These are phyloP conservation scores for Murraya paniculata DNA, from an alignment of 345 rosid species.

Conservation along the genomic window DNA sequence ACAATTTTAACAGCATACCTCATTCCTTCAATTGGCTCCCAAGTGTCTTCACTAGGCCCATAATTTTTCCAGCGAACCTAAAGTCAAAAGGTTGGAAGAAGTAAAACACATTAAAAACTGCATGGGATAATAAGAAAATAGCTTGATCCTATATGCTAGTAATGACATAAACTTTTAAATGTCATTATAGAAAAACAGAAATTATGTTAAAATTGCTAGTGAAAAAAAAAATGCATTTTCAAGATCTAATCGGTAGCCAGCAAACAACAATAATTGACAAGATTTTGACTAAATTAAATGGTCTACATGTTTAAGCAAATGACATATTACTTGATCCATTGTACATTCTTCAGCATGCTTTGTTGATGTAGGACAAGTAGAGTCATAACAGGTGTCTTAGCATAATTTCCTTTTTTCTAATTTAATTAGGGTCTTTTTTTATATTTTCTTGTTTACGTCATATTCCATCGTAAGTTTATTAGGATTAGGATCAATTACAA, in stretches of 20 bases:
- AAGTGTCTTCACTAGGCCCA: slow-evolving; percentile 47
- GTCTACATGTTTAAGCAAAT: neutral
- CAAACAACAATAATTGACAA: neutral
- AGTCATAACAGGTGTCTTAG: too few species aligned
- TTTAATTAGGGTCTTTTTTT: too few species aligned
- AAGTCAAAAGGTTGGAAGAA: neutral
- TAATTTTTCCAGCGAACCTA: slow-evolving; percentile 72
- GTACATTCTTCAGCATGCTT: neutral
- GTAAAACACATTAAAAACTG: neutral
- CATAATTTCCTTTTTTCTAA: too few species aligned
- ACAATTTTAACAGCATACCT: slow-evolving; percentile 32
- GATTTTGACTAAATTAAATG: neutral
- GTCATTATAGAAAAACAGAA: neutral
- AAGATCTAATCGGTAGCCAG: too few species aligned
- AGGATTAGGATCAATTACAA: too few species aligned
- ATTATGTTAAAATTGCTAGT: neutral
- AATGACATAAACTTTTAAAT: neutral
- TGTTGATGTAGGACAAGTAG: too few species aligned
- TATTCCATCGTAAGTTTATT: too few species aligned
- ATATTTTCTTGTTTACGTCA: too few species aligned
- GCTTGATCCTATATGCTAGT: neutral
- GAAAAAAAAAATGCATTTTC: neutral
- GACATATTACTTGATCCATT: neutral
- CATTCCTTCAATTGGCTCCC: slow-evolving; percentile 67
- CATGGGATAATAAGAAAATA: neutral